A percentile compares a stretch with the other conserved stretches of the same genome.
These are phyloP conservation scores for Sinapis alba DNA, from an alignment of 441 rosid species.

Conservation along the genomic window DNA sequence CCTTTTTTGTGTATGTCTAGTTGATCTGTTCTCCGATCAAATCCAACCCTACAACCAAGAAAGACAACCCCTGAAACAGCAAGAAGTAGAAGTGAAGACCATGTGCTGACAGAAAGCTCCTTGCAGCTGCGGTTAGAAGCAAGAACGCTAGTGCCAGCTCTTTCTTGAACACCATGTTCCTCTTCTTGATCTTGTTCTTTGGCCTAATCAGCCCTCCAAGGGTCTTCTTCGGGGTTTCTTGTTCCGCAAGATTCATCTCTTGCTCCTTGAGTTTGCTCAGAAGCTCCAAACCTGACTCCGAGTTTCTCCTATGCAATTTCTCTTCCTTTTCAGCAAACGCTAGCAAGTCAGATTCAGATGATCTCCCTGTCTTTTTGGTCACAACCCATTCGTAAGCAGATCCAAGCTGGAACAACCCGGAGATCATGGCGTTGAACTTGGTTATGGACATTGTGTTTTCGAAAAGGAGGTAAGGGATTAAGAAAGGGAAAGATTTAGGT, in stretches of 20 bases:
- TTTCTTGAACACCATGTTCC: conserved; percentile 68
- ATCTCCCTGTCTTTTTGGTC: conserved; percentile 87
- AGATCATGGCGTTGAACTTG: conserved; percentile 94
- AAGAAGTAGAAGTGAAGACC: conserved; percentile 95
- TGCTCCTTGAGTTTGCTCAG: conserved; percentile 62
- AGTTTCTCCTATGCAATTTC: conserved; percentile 67
- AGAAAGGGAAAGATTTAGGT: conserved; percentile 86
- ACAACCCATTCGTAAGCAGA: conserved; percentile 96
- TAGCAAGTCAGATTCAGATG: conserved; percentile 81
- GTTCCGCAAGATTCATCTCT: conserved; percentile 35
- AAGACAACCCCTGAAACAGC: conserved; percentile 85
- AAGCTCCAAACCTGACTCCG: conserved; percentile 74
- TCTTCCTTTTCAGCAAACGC: conserved; percentile 87
- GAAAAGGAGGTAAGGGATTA: conserved; percentile 86
- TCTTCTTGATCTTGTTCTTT: conserved; percentile 40
- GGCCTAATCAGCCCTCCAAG: conserved; percentile 26
- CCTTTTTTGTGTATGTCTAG: conserved; percentile 35
- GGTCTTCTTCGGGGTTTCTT: conserved; percentile 29
- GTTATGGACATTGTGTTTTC: conserved; percentile 98
- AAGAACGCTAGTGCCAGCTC: conserved; percentile 88
- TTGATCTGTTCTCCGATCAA: conserved; percentile 93
- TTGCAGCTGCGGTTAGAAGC: conserved; percentile 81
- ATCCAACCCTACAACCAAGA: conserved; percentile 87
- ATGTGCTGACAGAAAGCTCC: conserved; percentile 81
- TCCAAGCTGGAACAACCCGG: conserved; percentile 93